Percentiles rank a stretch among this genome's conserved stretches.
phyloP scores from a whole-genome alignment of 179 eudicot genomes.

The Carnegiea gigantea region DNA sequence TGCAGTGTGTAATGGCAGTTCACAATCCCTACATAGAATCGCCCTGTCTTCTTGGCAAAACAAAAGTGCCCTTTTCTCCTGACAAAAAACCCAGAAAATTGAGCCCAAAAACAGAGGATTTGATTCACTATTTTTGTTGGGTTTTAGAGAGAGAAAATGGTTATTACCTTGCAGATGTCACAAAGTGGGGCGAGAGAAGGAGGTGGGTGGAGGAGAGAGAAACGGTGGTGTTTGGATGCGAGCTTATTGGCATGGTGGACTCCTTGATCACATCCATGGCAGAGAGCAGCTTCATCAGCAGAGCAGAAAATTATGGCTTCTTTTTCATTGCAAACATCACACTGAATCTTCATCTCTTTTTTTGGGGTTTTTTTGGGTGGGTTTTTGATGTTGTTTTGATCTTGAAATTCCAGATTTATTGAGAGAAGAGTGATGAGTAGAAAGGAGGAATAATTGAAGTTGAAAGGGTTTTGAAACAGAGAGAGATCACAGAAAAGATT shows the following conservation, averaged over 20 bases:
- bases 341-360: constrained; percentile 70
- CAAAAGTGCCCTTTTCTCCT: constrained; percentile 71
- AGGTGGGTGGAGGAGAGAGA: constrained; percentile 59
- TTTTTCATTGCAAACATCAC: constrained; percentile 46
- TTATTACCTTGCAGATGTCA: constrained; percentile 70
- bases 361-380: neutral
- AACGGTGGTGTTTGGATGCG: constrained; percentile 74
- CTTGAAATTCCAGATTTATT: constrained; percentile 4
- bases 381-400: neutral
- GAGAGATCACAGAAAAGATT: neutral
- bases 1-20: constrained; percentile 68
- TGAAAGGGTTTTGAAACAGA: neutral
- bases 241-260: constrained; percentile 91
- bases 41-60: constrained; percentile 91
- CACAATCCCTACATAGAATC: constrained; percentile 77
- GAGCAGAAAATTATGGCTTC: constrained; percentile 71
- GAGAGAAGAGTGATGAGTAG: neutral
- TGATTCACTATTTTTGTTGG: neutral
- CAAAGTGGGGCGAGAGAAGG: constrained; percentile 52
- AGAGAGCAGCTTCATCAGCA: constrained; percentile 90
- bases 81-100: neutral
- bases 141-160: neutral
- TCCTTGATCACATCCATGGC: constrained; percentile 72
- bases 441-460: neutral
- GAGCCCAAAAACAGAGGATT: neutral